These are phyloP conservation scores for Pedinophyceae sp. DNA, from an alignment of 139 green algal species.

Conservation along the genomic window DNA sequence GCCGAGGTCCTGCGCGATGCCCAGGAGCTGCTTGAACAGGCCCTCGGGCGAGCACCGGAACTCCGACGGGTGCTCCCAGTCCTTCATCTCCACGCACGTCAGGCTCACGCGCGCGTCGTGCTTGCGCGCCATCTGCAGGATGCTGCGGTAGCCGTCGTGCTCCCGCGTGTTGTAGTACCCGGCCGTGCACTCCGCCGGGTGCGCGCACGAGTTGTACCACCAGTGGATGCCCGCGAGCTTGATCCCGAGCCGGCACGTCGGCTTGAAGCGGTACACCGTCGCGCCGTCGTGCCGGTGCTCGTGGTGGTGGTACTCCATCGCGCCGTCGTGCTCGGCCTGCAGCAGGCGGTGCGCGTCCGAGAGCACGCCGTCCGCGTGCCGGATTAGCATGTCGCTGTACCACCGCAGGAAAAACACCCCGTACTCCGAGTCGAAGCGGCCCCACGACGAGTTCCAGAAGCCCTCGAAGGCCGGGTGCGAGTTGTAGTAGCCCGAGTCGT, in stretches of 20 bases:
- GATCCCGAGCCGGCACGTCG: conserved; percentile 46
- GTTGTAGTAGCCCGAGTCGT: conserved; percentile 91
- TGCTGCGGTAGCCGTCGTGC: conserved; percentile 57
- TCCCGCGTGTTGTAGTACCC: conserved; percentile 96
- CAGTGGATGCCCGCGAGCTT: conserved; percentile 97
- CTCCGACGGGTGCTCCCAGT: conserved; percentile 89
- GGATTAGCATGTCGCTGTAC: conserved; percentile 72
- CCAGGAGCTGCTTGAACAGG: conserved; percentile 64
- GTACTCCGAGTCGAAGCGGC: conserved; percentile 77
- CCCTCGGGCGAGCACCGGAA: conserved; percentile 77
- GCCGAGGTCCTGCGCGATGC: conserved; percentile 36
- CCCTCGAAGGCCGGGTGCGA: conserved; percentile 64
- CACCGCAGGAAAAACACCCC: conserved; percentile 86
- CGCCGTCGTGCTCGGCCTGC: neutral
- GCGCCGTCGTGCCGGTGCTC: conserved; percentile 29
- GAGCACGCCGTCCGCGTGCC: conserved; percentile 75
- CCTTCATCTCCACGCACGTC: conserved; percentile 98
- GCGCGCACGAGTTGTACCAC: conserved; percentile 87
- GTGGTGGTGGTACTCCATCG: neutral
- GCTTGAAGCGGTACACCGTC: conserved; percentile 48
- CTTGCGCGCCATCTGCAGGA: conserved; percentile 31
- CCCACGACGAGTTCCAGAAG: conserved; percentile 71
- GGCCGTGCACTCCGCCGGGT: conserved; percentile 92
- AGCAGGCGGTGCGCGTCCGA: conserved; percentile 33
- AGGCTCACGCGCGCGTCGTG: conserved; percentile 71